Evolutionary conservation across 345 rosid species (phyloP), one percentile per base, ranked within the genome.

Genomic region (Camelina hispida): DNA sequence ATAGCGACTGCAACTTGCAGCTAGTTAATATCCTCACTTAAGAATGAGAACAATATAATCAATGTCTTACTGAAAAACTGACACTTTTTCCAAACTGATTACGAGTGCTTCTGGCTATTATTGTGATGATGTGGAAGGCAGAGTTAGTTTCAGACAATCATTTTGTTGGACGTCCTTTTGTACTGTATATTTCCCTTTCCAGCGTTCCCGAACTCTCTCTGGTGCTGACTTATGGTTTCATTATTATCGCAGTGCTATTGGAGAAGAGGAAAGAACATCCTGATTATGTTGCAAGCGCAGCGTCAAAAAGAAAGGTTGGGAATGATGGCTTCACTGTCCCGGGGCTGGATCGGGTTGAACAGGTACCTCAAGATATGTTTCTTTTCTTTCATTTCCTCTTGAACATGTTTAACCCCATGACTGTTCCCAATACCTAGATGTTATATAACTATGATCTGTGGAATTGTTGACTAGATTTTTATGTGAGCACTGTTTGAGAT

Each of bases 251-350:
- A 90, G 93, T 85, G 76, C 60, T 67, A 57, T 56, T 50, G 28
- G 63, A 62, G 46, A 92, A 88, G 84, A 87, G 89, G 84, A 90
- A 90, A 82, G 84, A 73, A 55, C 74, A 35, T 51, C 62, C 66
- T 73, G 83, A 84, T 66, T 38, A 62, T 48, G 62, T 59, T 69
- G 86, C 74, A 67, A 30, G 30, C 66, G 81, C 74, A 68, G 71
- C 60, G 46, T 74, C 71, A 67, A 84, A 76, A 75, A 78, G 81
- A 50, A 85, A 61, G 46, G 80, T 76, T 18, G 78, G 55, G 47
- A 48, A 52, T 18, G 68, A 74, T 76, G 62, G 42, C 57, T 68
- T 59, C n/a, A 22, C 62, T 14, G 44, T 64, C 52, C 57, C 60
- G 16, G 83, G 65, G 35, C 79, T 62, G 38, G 62, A 38, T 73